Conservation (phyloP, 306 rosid genomes). For the Oemleria cerasiformis region DNA sequence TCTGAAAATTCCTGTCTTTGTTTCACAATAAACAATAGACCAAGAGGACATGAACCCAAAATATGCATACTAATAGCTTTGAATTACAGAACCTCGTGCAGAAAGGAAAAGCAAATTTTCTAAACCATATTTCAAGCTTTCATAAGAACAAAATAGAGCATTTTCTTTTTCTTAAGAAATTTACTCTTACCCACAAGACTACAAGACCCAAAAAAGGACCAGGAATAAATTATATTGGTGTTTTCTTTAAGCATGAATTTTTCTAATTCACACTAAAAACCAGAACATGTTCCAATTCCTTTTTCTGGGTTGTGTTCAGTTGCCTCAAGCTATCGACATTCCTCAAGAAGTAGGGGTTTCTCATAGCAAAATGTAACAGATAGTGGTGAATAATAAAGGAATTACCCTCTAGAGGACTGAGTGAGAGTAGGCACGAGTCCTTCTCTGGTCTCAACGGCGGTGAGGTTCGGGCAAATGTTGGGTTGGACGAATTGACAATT, state of each 20-base stretch:
- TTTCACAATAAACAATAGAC: not conserved
- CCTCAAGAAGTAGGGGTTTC: not conserved
- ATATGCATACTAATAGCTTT: not conserved
- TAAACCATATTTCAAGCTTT: not conserved
- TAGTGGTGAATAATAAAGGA: not conserved
- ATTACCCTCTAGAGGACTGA: slow-evolving; percentile 33
- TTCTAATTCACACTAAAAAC: not conserved
- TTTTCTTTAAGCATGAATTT: not conserved
- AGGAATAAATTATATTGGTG: not conserved
- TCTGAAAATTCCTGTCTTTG: not conserved
- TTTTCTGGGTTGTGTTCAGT: not conserved
- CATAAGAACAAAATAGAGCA: not conserved
- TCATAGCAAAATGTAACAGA: not conserved
- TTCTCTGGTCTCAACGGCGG: too few species aligned
- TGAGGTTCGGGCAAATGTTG: too few species aligned
- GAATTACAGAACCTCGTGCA: not conserved
- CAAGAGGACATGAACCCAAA: not conserved
- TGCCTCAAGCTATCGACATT: not conserved
- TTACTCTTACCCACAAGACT: not conserved
- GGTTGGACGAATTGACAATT: too few species aligned
- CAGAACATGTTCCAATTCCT: not conserved
- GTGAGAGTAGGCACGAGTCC: too few species aligned
- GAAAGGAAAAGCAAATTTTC: not conserved
- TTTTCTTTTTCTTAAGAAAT: not conserved
- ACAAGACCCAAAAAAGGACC: not conserved